Evolutionary conservation across 73 alveolate genomes (phyloP).

Genomic region (Halteria grandinella): DNA sequence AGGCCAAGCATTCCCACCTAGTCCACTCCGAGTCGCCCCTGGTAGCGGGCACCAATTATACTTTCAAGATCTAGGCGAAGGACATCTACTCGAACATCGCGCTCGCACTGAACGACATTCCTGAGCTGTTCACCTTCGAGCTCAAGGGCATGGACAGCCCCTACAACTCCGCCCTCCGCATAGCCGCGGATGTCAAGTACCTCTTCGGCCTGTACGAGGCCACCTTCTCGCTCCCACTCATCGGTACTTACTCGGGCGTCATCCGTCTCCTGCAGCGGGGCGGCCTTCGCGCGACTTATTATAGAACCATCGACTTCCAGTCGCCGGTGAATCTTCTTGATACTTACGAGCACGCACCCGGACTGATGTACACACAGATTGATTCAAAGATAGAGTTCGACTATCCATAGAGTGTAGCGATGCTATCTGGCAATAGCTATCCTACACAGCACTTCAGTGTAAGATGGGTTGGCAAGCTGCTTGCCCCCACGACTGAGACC

Average conservation of each 20-base stretch:
- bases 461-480: conserved; percentile 59
- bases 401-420: background rate
- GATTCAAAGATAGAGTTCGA: conserved; percentile 45
- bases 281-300: conserved; percentile 63
- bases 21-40: conserved; percentile 21
- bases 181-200: conserved; percentile 21
- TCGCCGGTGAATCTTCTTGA: conserved; percentile 14
- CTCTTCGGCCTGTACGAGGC: conserved; percentile 39
- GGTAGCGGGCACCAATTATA: conserved; percentile 22
- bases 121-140: conserved; percentile 9
- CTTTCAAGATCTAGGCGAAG: conserved; percentile 49
- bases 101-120: background rate
- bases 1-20: conserved; percentile 37
- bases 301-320: conserved; percentile 59
- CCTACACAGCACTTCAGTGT: conserved; percentile 61
- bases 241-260: conserved; percentile 50
- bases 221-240: conserved; percentile 10
- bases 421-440: conserved; percentile 8
- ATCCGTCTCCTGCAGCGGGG: conserved; percentile 32
- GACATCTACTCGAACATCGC: conserved; percentile 55
- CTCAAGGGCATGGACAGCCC: background rate
- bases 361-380: conserved; percentile 45
- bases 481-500: conserved; percentile 57
- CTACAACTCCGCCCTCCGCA: background rate
- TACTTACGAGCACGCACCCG: conserved; percentile 42